Base-by-base conservation (phyloP, 345 rosid genomes). In the Fremontodendron californicum region DNA sequence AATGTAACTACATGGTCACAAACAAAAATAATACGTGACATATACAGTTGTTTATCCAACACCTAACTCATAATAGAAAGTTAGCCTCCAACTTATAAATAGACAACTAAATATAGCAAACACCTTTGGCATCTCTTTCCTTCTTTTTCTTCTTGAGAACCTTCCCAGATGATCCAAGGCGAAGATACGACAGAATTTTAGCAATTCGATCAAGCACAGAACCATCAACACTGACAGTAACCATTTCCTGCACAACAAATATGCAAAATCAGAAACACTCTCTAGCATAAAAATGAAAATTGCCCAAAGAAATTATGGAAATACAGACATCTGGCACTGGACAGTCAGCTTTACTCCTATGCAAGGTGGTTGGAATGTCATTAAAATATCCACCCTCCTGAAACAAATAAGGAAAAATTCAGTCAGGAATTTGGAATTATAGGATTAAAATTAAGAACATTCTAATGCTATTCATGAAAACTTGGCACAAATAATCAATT, bases 111-210 rank as follows among this genome's bases (percentile, higher is more conserved):
- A 63, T 18, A 31, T 19, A 75, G 60, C 1, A 78, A 60, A 55
- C 81, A 92, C 99, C 96, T 90, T 86, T 93, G 2, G 82, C 69
- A 71, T 91, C 97, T 86, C 85, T 96, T 71, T 96, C 98, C 82
- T 93, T 96, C 94, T 88, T 96, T 86, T 96, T 96, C 97, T 93
- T 95, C 92, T 96, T 96, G 63, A 93, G 93, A 81, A 96, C 96
- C 90, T 96, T 93, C 76, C 99, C 99, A 45, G 99, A 92, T 78
- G 99, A 92, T 78, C 98, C 98, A 81, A 93, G 99, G 78, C 99
- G 98, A 82, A 96, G 98, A 84, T 96, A 96, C 40, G 92, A 85
- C 97, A 96, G 90, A 75, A 96, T 93, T 84, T 93, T 96, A 57
- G 97, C 91, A 83, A 96, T 96, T 67, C 97, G 90, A 87, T 96